These are phyloP conservation scores for Myochromella boudieri DNA, from an alignment of 768 basidiomycete species.

Conservation along the genomic window DNA sequence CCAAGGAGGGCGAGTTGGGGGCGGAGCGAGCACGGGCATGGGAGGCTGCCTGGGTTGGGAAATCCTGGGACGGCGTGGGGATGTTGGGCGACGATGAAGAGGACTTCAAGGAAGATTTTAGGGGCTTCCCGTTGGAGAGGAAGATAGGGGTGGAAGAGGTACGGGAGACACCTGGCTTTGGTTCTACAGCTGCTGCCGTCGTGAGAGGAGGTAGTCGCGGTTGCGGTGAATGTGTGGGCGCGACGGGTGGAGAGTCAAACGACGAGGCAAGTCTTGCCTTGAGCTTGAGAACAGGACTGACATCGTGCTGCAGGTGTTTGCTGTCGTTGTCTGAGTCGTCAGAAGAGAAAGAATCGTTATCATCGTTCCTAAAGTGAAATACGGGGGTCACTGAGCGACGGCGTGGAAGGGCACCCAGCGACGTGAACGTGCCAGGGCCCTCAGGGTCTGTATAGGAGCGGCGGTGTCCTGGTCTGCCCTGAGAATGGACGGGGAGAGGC, in stretches of 20 bases:
- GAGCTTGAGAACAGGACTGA: slow-evolving; percentile 17
- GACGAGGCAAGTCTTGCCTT: slow-evolving; percentile 22
- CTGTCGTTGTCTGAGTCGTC: slow-evolving; percentile 22
- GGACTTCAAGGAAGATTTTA: slow-evolving; percentile 82
- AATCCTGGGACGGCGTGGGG: slow-evolving; percentile 29
- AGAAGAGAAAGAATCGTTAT: slow-evolving; percentile 21
- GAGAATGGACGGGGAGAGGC: slow-evolving; percentile 24
- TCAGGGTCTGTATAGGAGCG: slow-evolving; percentile 38
- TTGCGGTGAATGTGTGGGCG: slow-evolving; percentile 21
- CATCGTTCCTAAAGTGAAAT: slow-evolving; percentile 39
- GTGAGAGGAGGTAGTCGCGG: slow-evolving; percentile 13
- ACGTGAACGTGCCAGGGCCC: slow-evolving; percentile 48
- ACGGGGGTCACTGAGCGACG: slow-evolving; percentile 18
- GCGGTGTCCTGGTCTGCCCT: slow-evolving; percentile 34
- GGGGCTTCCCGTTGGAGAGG: slow-evolving; percentile 77
- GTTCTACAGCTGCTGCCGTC: slow-evolving; percentile 9
- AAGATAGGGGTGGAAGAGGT: slow-evolving; percentile 43
- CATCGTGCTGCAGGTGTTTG: slow-evolving; percentile 15
- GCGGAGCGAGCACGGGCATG: slow-evolving; percentile 47
- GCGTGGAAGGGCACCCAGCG: slow-evolving; percentile 44
- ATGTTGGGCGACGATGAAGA: slow-evolving; percentile 52
- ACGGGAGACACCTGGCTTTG: slow-evolving; percentile 32
- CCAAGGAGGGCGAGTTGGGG: slow-evolving; percentile 53
- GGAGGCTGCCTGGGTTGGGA: too few species aligned
- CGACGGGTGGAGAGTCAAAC: slow-evolving; percentile 9